phyloP scores from a whole-genome alignment of 2,329 filamentous ascomycete genomes.

The Ceratocystis huliohia region DNA sequence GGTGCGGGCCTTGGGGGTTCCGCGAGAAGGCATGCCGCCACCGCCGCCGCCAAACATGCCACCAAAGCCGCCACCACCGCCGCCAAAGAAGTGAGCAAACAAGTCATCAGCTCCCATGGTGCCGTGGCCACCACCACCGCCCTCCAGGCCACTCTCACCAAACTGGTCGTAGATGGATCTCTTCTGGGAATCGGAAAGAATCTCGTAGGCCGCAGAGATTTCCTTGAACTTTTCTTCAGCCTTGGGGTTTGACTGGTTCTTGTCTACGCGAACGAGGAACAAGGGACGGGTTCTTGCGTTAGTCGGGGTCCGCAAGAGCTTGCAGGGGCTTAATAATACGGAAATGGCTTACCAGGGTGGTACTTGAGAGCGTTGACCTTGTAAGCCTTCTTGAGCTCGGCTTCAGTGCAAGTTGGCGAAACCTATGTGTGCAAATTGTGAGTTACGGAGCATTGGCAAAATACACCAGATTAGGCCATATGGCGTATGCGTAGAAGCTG shows the following conservation, averaged over 20 bases:
- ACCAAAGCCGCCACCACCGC: conserved; percentile 48
- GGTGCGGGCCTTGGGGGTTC: conserved; percentile 78
- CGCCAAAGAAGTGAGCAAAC: conserved; percentile 93
- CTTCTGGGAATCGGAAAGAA: conserved; percentile 85
- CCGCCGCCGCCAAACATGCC: conserved; percentile 62
- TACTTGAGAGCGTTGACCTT: conserved; percentile 71
- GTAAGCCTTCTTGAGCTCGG: conserved; percentile 84
- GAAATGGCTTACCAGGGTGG: conserved; percentile 54
- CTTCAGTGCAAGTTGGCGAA: conserved; percentile 63
- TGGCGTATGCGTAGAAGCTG: background rate
- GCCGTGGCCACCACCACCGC: conserved; percentile 51
- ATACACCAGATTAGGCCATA: no score
- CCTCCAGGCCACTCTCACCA: conserved; percentile 87
- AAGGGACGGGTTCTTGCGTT: background rate
- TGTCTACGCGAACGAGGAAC: conserved; percentile 46
- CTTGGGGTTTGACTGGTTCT: conserved; percentile 86
- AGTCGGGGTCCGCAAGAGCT: background rate
- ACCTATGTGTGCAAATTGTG: conserved; percentile 41
- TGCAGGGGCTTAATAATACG: no score
- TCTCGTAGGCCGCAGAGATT: conserved; percentile 87
- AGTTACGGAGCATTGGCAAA: background rate
- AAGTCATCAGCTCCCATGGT: conserved; percentile 95
- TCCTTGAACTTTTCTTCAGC: conserved; percentile 99
- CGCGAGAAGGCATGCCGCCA: conserved; percentile 68
- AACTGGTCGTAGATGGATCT: conserved; percentile 89